Evolutionary conservation across 345 rosid species (phyloP).

Genomic region (Salix purpurea): DNA sequence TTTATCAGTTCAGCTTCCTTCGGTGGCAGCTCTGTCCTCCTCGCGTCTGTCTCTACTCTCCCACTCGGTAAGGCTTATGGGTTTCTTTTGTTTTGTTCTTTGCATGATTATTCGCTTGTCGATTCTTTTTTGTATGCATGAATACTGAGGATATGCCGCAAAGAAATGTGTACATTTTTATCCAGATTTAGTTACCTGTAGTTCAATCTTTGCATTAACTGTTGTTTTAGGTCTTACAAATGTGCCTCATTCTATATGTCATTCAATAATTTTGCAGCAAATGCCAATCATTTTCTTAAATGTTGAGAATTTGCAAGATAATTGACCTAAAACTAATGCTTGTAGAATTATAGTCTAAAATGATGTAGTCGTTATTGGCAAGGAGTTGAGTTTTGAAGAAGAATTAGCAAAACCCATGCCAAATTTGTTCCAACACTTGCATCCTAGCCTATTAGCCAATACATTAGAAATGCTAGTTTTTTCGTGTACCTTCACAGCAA

Average conservation of each 20-base stretch:
- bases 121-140: background rate
- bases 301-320: background rate
- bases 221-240: background rate
- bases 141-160: background rate
- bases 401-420: background rate
- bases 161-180: background rate
- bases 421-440: background rate
- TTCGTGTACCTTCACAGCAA: background rate
- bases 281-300: background rate
- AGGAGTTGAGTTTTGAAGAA: background rate
- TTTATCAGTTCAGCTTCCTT: background rate
- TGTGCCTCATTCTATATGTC: background rate
- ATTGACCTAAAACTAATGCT: background rate
- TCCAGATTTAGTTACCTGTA: background rate
- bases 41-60: slow-evolving; percentile 23
- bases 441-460: background rate
- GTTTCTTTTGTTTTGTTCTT: background rate
- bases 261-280: background rate
- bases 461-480: background rate
- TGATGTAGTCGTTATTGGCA: background rate
- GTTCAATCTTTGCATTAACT: background rate
- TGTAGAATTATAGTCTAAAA: background rate
- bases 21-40: slow-evolving; percentile 7
- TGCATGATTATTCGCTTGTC: background rate
- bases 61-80: slow-evolving; percentile 35